Conservation (phyloP, 306 rosid genomes). For the Pyrus bretschneideri region DNA sequence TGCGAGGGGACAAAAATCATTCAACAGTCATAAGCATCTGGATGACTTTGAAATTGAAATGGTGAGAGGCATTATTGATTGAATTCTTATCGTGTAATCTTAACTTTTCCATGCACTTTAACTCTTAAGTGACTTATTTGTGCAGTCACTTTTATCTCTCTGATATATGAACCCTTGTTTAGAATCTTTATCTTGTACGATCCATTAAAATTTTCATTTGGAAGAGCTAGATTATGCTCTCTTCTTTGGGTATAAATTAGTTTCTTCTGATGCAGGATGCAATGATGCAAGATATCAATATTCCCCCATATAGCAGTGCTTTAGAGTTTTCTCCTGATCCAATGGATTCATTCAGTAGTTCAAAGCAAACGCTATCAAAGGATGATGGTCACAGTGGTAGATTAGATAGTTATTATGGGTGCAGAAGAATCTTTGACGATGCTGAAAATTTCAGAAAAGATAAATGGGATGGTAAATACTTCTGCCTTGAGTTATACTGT, state of each 20-base stretch:
- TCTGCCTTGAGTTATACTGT: neutral
- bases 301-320: constrained; percentile 25
- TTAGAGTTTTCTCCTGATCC: constrained; percentile 31
- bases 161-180: neutral
- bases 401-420: constrained; percentile 25
- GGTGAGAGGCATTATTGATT: constrained; percentile 32
- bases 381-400: constrained; percentile 24
- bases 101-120: constrained; percentile 4
- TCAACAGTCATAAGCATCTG: constrained; percentile 32
- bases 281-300: constrained; percentile 45
- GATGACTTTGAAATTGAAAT: constrained; percentile 58
- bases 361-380: constrained; percentile 26
- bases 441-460: constrained; percentile 29
- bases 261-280: constrained; percentile 47
- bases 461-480: constrained; percentile 52
- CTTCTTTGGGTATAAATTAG: neutral
- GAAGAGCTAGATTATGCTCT: neutral
- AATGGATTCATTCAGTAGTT: constrained; percentile 30
- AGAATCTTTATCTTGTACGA: neutral
- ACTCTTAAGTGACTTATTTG: neutral
- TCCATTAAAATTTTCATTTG: neutral
- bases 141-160: neutral
- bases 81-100: neutral
- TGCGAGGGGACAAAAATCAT: constrained; percentile 27
- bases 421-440: constrained; percentile 32